Percentiles rank a stretch among this genome's conserved stretches.
Conservation (phyloP, 805 yeast species). For the Cyberlindnera sargentensis region DNA sequence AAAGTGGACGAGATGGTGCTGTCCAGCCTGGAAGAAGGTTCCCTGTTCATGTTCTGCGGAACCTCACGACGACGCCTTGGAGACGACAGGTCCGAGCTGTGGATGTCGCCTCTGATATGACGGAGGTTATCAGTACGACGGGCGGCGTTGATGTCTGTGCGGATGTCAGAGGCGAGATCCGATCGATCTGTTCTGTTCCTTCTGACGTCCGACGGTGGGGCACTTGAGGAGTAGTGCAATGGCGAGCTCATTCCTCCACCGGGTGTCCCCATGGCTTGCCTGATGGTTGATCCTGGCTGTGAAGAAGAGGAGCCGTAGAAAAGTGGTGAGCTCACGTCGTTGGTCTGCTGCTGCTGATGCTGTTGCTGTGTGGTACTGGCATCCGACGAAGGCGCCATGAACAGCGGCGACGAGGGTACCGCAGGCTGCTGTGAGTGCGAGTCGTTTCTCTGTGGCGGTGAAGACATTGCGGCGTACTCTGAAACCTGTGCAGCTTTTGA, state of each 20-base stretch:
- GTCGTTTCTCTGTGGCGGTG: background rate
- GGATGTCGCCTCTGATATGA: slow-evolving; percentile 69
- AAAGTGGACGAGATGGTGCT: slow-evolving; percentile 6
- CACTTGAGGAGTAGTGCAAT: slow-evolving; percentile 35
- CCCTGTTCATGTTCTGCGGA: slow-evolving; percentile 29
- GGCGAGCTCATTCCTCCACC: slow-evolving; percentile 36
- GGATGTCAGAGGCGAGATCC: slow-evolving; percentile 31
- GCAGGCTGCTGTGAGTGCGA: too few species aligned
- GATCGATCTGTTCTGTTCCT: slow-evolving; percentile 7
- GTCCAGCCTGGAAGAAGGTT: slow-evolving; percentile 18
- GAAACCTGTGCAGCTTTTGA: too few species aligned
- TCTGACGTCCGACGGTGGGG: slow-evolving; percentile 24
- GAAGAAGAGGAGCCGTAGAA: slow-evolving; percentile 26
- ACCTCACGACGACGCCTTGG: slow-evolving; percentile 60
- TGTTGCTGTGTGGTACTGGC: slow-evolving; percentile 10
- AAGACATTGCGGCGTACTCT: background rate
- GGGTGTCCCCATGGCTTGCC: slow-evolving; percentile 7
- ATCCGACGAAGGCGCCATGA: slow-evolving; percentile 23
- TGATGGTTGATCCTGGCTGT: slow-evolving; percentile 16
- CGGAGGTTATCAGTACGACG: slow-evolving; percentile 42
- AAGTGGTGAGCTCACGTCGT: slow-evolving; percentile 25
- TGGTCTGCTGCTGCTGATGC: slow-evolving; percentile 1
- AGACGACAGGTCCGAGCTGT: slow-evolving; percentile 65
- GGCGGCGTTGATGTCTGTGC: slow-evolving; percentile 36
- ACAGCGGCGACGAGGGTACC: slow-evolving; percentile 23